Evolutionary conservation across 2,329 filamentous ascomycete genomes (phyloP).

Genomic region (Aspergillus luchuensis): DNA sequence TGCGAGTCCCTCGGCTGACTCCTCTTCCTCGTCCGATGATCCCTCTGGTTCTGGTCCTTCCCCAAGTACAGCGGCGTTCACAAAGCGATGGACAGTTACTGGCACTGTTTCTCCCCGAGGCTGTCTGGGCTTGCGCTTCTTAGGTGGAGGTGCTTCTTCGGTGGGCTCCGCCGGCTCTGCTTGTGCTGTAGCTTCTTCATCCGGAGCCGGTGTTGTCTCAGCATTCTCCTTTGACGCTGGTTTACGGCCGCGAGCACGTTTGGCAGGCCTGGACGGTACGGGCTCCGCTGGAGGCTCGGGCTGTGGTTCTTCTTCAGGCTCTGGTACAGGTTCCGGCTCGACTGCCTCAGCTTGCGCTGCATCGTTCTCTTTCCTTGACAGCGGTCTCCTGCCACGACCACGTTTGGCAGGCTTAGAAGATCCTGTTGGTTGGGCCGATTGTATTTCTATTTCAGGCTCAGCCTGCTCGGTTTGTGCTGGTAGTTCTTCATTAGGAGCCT

Average conservation of each 20-base stretch:
- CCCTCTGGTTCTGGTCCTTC: conserved; percentile 21
- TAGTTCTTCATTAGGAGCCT: neutral
- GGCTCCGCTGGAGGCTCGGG: conserved; percentile 12
- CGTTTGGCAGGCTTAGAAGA: too few species aligned
- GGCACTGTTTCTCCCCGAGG: conserved; percentile 43
- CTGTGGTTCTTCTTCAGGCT: conserved; percentile 15
- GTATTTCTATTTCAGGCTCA: too few species aligned
- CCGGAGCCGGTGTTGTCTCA: conserved; percentile 10
- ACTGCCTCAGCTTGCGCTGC: conserved; percentile 7
- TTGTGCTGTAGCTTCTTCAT: neutral
- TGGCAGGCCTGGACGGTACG: conserved; percentile 7
- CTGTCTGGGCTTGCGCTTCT: conserved; percentile 28
- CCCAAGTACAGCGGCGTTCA: conserved; percentile 37
- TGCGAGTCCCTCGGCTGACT: conserved; percentile 35
- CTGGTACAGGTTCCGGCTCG: conserved; percentile 13
- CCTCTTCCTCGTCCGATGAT: conserved; percentile 30
- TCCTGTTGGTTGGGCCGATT: too few species aligned
- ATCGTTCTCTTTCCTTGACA: too few species aligned
- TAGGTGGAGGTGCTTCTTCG: conserved; percentile 15
- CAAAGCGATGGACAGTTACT: conserved; percentile 45
- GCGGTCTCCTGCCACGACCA: too few species aligned
- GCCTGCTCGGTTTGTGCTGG: neutral
- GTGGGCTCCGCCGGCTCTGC: conserved; percentile 9
- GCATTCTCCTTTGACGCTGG: conserved; percentile 15
- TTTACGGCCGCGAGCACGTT: conserved; percentile 18